These are phyloP conservation scores for Rhizopus microsporus DNA, from an alignment of 371 early-diverging fungal genomes.

Conservation along the genomic window DNA sequence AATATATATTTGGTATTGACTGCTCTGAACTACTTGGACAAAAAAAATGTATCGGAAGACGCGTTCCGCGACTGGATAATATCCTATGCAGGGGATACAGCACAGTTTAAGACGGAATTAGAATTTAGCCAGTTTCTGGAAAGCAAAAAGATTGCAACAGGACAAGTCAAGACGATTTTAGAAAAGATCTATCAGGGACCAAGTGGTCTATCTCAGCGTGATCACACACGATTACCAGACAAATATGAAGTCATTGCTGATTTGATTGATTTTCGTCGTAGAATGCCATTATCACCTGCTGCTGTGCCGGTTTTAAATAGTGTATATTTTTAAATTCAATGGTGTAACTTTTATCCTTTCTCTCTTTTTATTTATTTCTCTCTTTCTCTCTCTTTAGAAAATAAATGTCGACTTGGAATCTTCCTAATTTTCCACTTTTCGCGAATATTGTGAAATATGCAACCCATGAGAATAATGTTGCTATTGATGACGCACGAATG, in stretches of 20 bases:
- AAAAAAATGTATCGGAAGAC: conserved; percentile 15
- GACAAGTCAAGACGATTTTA: conserved; percentile 16
- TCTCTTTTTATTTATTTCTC: conserved; percentile 6
- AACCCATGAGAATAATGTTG: conserved; percentile 15
- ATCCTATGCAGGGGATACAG: conserved; percentile 5
- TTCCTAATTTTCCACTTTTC: conserved; percentile 43
- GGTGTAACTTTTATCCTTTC: background rate
- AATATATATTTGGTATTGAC: conserved; percentile 18
- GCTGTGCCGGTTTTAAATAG: conserved; percentile 48
- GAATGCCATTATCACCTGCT: conserved; percentile 58
- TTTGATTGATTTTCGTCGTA: conserved; percentile 57
- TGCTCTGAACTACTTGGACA: conserved; percentile 6
- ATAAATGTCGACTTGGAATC: background rate
- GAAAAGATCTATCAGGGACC: conserved; percentile 26
- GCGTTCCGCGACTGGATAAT: conserved; percentile 14
- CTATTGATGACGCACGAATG: conserved; percentile 38
- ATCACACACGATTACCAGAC: conserved; percentile 39
- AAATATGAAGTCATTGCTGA: conserved; percentile 49
- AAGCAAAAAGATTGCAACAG: conserved; percentile 19
- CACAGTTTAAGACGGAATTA: conserved; percentile 14
- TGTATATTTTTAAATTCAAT: conserved; percentile 3
- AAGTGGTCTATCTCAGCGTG: conserved; percentile 18
- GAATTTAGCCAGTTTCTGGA: conserved; percentile 10
- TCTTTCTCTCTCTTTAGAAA: background rate
- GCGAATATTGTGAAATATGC: conserved; percentile 33